A percentile compares a stretch with the other conserved stretches of the same genome.
Conservation (phyloP, 2,329 filamentous ascomycete species). For the Pyrenophora tritici-repentis region DNA sequence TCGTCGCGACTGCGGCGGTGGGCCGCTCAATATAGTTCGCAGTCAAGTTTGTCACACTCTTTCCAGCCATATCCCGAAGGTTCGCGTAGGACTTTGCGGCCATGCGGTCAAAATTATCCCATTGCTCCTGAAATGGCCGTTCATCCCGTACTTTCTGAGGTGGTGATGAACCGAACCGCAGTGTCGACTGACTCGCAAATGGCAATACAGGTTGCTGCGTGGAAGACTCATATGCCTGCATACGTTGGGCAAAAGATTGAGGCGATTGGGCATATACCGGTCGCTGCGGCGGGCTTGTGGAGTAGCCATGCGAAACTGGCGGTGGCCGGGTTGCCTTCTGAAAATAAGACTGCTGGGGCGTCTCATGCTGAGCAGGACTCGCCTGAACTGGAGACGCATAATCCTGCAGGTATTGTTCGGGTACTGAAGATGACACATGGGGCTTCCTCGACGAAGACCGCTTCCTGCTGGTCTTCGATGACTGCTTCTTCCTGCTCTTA, state of each 20-base stretch:
- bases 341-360: conserved; percentile 11
- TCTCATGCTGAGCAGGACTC: conserved; percentile 13
- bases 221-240: conserved; percentile 20
- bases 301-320: conserved; percentile 16
- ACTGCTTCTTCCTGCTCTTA: conserved; percentile 29
- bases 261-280: conserved; percentile 29
- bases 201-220: conserved; percentile 21
- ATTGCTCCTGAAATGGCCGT: conserved; percentile 33
- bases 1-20: conserved; percentile 35
- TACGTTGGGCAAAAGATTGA: conserved; percentile 21
- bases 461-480: conserved; percentile 21
- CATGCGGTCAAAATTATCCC: conserved; percentile 36
- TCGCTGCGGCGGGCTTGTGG: conserved; percentile 21
- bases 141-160: conserved; percentile 24
- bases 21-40: conserved; percentile 39
- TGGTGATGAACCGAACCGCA: conserved; percentile 28
- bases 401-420: conserved; percentile 19
- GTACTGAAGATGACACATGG: conserved; percentile 19
- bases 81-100: conserved; percentile 38
- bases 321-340: conserved; percentile 8
- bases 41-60: conserved; percentile 33
- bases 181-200: conserved; percentile 26
- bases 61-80: conserved; percentile 34
- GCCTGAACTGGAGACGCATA: conserved; percentile 23
- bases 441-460: conserved; percentile 20